These are phyloP conservation scores for Escovopsis weberi DNA, from an alignment of 2,329 filamentous ascomycete species.

Conservation along the genomic window DNA sequence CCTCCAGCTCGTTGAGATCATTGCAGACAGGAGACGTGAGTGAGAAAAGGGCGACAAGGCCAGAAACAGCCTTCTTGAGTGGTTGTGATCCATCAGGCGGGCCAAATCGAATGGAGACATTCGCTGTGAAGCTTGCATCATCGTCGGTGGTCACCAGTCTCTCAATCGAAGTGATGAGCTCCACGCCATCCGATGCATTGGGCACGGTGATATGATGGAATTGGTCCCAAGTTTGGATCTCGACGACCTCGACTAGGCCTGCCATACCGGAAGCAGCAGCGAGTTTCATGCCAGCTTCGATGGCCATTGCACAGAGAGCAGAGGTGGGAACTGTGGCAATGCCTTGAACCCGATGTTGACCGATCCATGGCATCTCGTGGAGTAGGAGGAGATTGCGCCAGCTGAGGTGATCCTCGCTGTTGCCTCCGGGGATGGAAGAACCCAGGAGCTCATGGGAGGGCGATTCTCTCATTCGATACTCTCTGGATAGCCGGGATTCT, in stretches of 20 bases:
- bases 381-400: constrained; percentile 14
- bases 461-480: neutral
- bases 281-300: constrained; percentile 14
- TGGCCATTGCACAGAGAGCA: constrained; percentile 22
- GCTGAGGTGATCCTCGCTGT: constrained; percentile 5
- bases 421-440: constrained; percentile 3
- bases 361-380: constrained; percentile 22
- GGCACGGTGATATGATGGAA: neutral
- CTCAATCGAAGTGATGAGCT: neutral
- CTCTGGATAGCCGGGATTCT: neutral
- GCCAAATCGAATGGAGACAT: neutral
- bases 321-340: constrained; percentile 25
- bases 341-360: constrained; percentile 20
- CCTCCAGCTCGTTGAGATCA: neutral
- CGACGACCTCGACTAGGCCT: neutral
- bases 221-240: neutral
- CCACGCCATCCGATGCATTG: neutral
- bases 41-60: neutral
- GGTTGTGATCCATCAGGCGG: neutral
- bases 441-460: constrained; percentile 24
- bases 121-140: neutral
- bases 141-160: neutral
- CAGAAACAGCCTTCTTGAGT: neutral
- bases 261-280: neutral
- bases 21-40: neutral